Evolutionary conservation across 371 early-diverging fungal genomes (phyloP).

Genomic region (Mortierella sp.): DNA sequence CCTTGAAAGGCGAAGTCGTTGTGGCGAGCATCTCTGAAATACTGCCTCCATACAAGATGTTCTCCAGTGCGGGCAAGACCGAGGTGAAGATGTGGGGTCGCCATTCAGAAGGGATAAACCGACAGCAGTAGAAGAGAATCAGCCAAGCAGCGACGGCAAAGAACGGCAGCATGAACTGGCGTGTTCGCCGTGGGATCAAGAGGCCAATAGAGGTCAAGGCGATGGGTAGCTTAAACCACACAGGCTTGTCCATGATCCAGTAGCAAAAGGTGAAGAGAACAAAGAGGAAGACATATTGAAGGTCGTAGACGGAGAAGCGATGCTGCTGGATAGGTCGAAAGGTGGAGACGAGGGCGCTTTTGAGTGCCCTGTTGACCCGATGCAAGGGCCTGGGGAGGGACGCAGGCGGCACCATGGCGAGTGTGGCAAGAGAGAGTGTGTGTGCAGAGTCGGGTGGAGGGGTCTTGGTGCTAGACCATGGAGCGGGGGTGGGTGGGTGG

Average conservation of each 20-base stretch:
- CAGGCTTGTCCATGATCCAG: constrained; percentile 52
- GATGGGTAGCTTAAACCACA: constrained; percentile 45
- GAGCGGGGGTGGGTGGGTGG: neutral
- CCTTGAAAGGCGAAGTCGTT: constrained; percentile 61
- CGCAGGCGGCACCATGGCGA: constrained; percentile 24
- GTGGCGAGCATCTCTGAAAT: constrained; percentile 70
- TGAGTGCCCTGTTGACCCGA: constrained; percentile 27
- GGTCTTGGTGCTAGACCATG: neutral
- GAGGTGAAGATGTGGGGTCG: constrained; percentile 74
- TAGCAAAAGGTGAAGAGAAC: constrained; percentile 49
- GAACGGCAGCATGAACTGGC: constrained; percentile 63
- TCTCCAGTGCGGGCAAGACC: constrained; percentile 74
- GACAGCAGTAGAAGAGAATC: constrained; percentile 69
- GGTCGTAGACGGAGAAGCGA: constrained; percentile 48
- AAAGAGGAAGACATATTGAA: constrained; percentile 55
- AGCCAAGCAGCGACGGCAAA: constrained; percentile 73
- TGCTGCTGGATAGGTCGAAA: constrained; percentile 33
- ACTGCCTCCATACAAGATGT: constrained; percentile 76
- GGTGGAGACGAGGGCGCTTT: constrained; percentile 23
- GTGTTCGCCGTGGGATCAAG: constrained; percentile 47
- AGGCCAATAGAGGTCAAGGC: constrained; percentile 32
- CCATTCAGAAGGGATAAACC: constrained; percentile 68
- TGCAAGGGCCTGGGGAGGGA: constrained; percentile 28
- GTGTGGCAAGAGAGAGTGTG: neutral
- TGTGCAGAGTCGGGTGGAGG: neutral